Base-by-base conservation (phyloP, 768 basidiomycete species). In the Tubosaeta sp. region DNA sequence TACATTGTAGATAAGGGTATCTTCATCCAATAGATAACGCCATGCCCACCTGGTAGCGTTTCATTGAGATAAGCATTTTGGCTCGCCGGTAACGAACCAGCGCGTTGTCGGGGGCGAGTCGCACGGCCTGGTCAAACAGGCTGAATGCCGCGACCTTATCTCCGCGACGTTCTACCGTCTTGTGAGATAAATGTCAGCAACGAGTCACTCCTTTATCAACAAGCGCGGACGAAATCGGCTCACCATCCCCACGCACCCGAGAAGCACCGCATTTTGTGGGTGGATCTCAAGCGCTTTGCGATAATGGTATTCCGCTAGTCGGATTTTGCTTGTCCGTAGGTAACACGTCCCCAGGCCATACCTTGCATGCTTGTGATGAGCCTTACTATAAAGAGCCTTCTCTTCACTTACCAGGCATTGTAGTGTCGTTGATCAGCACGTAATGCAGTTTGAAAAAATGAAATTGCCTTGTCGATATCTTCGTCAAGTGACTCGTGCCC, bases 271-370 rank as follows among this genome's bases (percentile, higher is more conserved):
- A 70, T 97, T 98, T 59, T 85, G 82, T 37, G 94, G 91, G 69
- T 97, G 93, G 68, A 99, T 94, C 60, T 89, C 84, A 33, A 86
- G 79, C 4, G 97, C 95, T 67, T 86, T 88, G 60, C 90, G 82
- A 76, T 91, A 98, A 72, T 98, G 95, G 74, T 95, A 97, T 68
- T 98, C 94, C 41, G 97, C 97, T 47, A 95, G 76, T 42, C 90
- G 84, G 52, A 91, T 74, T 75, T 95, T 97, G 71, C 90, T 94
- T 81, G 88, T 91, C 62, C 92, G 82, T 68, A 95, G 77, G 76
- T 97, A 98, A 65, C 94, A 97, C 33, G 91, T 91, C 55, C 97
- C 97, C 60, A 99, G 76, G n/a, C 97, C 97, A 71, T 98, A 99
- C 95, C 95, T 97, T 64, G 57, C 53, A 56, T 65, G 59, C 48